These are phyloP conservation scores for Setaria italica DNA, from an alignment of 202 grass and related monocot genomes.

Conservation along the genomic window DNA sequence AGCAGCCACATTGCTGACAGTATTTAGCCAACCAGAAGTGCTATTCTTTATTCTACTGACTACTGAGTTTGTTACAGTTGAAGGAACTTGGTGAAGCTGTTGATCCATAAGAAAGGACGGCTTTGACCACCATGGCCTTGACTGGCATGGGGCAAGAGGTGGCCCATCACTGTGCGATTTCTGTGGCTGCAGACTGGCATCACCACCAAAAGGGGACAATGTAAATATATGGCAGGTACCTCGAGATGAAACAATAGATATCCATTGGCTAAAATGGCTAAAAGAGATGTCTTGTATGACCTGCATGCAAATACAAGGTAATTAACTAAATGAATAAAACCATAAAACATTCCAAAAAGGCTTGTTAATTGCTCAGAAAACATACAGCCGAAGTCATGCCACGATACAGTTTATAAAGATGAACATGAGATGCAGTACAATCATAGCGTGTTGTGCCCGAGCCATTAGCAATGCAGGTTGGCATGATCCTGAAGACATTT, in stretches of 20 bases:
- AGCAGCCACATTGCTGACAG: constrained; percentile 93
- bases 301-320: constrained; percentile 60
- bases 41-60: constrained; percentile 96
- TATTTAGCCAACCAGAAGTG: constrained; percentile 94
- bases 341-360: background rate
- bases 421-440: constrained; percentile 90
- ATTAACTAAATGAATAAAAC: constrained; percentile 34
- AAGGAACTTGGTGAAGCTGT: constrained; percentile 84
- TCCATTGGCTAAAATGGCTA: constrained; percentile 97
- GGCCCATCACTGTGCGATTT: constrained; percentile 78
- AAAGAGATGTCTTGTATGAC: constrained; percentile 98
- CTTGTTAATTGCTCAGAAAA: constrained; percentile 32
- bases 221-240: constrained; percentile 93
- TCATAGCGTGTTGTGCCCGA: constrained; percentile 68
- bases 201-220: constrained; percentile 91
- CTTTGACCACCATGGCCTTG: constrained; percentile 97
- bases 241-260: constrained; percentile 90
- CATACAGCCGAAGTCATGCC: constrained; percentile 97
- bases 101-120: constrained; percentile 84
- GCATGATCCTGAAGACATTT: constrained; percentile 97
- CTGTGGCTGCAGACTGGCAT: constrained; percentile 80
- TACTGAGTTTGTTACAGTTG: constrained; percentile 79
- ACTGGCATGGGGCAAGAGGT: constrained; percentile 73
- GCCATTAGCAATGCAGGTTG: constrained; percentile 73
- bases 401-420: constrained; percentile 98